Conservation (phyloP, 2,329 filamentous ascomycete genomes). For the Neurospora sp. region DNA sequence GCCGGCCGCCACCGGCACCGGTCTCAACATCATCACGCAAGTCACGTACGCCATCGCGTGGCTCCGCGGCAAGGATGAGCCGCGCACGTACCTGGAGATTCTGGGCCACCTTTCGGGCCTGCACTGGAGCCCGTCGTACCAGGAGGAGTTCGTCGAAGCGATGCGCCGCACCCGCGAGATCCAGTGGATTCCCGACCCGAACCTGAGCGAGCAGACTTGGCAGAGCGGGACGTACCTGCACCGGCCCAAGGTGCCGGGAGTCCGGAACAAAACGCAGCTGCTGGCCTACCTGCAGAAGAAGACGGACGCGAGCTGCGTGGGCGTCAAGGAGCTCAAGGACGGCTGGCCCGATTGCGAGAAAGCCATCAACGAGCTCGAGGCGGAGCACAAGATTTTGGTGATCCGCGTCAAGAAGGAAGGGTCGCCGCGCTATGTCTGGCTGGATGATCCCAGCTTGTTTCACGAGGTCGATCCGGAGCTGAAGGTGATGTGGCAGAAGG, state of each 20-base stretch:
- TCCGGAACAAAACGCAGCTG: conserved; percentile 67
- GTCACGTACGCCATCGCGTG: conserved; percentile 81
- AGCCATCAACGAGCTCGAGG: conserved; percentile 68
- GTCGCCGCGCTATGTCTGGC: conserved; percentile 77
- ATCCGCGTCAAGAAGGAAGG: conserved; percentile 89
- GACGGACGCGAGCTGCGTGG: conserved; percentile 69
- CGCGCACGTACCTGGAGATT: conserved; percentile 66
- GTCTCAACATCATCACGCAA: conserved; percentile 75
- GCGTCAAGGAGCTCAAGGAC: conserved; percentile 87
- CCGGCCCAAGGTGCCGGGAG: conserved; percentile 69
- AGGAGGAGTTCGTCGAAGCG: conserved; percentile 56
- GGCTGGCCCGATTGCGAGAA: conserved; percentile 84
- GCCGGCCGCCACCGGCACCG: conserved; percentile 65
- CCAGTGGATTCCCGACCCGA: conserved; percentile 43
- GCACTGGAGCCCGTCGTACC: conserved; percentile 48
- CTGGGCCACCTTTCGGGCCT: conserved; percentile 71
- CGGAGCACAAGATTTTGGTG: conserved; percentile 70
- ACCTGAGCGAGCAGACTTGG: conserved; percentile 58
- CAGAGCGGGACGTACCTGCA: conserved; percentile 68
- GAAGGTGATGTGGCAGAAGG: conserved; percentile 70
- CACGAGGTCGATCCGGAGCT: conserved; percentile 76
- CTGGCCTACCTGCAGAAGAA: conserved; percentile 74
- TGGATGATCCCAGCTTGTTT: conserved; percentile 71
- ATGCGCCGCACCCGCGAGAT: conserved; percentile 56
- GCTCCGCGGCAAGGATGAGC: conserved; percentile 61